These are phyloP conservation scores for Leptosphaerulina australis DNA, from an alignment of 2,329 filamentous ascomycete genomes.

Conservation along the genomic window DNA sequence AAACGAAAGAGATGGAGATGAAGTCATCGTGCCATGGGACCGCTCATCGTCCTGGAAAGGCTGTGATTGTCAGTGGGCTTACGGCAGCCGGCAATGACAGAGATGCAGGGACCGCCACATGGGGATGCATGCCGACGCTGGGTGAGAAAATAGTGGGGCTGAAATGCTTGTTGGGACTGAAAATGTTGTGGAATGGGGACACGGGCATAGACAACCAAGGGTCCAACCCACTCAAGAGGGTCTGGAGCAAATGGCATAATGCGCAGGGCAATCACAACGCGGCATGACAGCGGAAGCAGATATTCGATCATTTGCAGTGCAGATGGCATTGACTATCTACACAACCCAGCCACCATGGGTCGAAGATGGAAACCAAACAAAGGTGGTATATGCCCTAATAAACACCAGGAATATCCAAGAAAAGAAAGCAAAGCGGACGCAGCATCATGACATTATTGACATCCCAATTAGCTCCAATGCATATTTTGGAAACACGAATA, in stretches of 20 bases:
- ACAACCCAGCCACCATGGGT: conserved; percentile 16
- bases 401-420: conserved; percentile 26
- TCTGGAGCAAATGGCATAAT: background rate
- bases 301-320: conserved; percentile 8
- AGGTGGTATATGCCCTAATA: conserved; percentile 25
- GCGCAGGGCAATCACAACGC: background rate
- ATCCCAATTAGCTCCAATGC: conserved; percentile 21
- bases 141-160: background rate
- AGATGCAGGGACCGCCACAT: conserved; percentile 7
- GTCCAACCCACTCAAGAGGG: background rate
- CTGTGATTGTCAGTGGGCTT: background rate
- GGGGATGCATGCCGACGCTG: background rate
- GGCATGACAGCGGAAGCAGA: background rate
- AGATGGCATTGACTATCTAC: conserved; percentile 19
- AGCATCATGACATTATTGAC: conserved; percentile 30
- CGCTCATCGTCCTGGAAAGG: background rate
- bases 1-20: background rate
- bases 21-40: background rate
- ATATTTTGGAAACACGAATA: conserved; percentile 14
- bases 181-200: conserved; percentile 2
- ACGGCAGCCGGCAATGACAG: background rate
- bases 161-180: background rate
- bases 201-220: conserved; percentile 11
- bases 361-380: conserved; percentile 11
- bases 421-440: conserved; percentile 14